Conservation (phyloP, 2,329 filamentous ascomycete species). For the Mycosphaerella arachidis region DNA sequence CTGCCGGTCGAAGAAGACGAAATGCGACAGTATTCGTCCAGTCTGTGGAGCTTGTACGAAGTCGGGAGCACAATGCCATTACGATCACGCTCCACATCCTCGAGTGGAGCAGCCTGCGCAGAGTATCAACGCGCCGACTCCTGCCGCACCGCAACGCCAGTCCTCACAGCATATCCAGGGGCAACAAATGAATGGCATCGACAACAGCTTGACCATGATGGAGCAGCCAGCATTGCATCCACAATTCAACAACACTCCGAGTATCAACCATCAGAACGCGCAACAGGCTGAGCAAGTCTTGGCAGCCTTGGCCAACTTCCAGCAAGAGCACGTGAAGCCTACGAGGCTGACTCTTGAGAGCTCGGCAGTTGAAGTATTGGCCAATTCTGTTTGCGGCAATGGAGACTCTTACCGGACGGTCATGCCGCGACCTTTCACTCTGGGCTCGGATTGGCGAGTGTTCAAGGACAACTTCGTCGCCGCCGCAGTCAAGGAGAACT, state of each 20-base stretch:
- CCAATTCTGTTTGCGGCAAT: conserved; percentile 28
- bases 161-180: not conserved
- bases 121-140: not conserved
- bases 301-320: conserved; percentile 21
- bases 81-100: conserved; percentile 22
- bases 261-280: conserved; percentile 7
- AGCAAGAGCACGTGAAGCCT: conserved; percentile 26
- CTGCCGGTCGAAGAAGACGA: conserved; percentile 28
- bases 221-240: conserved; percentile 1
- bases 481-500: conserved; percentile 31
- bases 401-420: conserved; percentile 26
- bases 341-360: conserved; percentile 25
- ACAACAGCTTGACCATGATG: conserved; percentile 6
- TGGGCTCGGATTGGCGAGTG: conserved; percentile 25
- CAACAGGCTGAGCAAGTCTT: conserved; percentile 16
- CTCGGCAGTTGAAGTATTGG: conserved; percentile 29
- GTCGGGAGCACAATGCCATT: conserved; percentile 20
- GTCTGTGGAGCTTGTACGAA: conserved; percentile 24
- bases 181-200: conserved; percentile 11
- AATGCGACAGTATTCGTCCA: conserved; percentile 27
- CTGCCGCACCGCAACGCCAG: not conserved
- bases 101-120: conserved; percentile 3
- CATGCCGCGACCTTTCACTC: conserved; percentile 12
- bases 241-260: conserved; percentile 1
- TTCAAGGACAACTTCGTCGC: conserved; percentile 27